Percentiles rank a stretch among this genome's conserved stretches.
phyloP scores from a whole-genome alignment of 257 asterid species.

The Scutellaria galericulata region DNA sequence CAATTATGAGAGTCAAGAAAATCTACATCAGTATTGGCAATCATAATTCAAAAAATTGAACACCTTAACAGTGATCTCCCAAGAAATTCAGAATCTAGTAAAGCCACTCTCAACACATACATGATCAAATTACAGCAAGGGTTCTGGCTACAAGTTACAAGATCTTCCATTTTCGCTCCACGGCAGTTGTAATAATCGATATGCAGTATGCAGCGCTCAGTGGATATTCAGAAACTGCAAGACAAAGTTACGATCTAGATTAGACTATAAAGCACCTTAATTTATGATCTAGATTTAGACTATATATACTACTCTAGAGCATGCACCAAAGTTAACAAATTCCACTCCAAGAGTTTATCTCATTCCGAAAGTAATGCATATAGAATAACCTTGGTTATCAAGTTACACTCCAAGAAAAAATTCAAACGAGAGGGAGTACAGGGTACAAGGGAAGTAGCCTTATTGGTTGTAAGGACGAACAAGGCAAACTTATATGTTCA shows the following conservation, averaged over 20 bases:
- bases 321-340: neutral
- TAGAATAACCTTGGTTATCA: neutral
- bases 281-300: neutral
- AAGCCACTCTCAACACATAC: neutral
- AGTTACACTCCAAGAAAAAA: neutral
- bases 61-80: conserved; percentile 21
- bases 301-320: neutral
- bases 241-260: neutral
- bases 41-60: conserved; percentile 11
- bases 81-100: neutral
- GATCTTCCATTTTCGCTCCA: conserved; percentile 79
- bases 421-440: no score
- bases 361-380: neutral
- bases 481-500: neutral
- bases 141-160: conserved; percentile 42
- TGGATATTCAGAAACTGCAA: conserved; percentile 87
- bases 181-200: conserved; percentile 69
- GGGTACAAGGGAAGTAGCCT: neutral
- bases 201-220: conserved; percentile 90
- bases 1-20: conserved; percentile 1
- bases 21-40: neutral
- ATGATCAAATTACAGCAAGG: neutral
- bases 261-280: neutral
- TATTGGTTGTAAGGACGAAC: neutral
- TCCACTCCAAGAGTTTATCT: neutral